Percentiles rank a stretch among this genome's conserved stretches.
These are phyloP conservation scores for Kodamaea leandrae DNA, from an alignment of 805 yeast species.

Conservation along the genomic window DNA sequence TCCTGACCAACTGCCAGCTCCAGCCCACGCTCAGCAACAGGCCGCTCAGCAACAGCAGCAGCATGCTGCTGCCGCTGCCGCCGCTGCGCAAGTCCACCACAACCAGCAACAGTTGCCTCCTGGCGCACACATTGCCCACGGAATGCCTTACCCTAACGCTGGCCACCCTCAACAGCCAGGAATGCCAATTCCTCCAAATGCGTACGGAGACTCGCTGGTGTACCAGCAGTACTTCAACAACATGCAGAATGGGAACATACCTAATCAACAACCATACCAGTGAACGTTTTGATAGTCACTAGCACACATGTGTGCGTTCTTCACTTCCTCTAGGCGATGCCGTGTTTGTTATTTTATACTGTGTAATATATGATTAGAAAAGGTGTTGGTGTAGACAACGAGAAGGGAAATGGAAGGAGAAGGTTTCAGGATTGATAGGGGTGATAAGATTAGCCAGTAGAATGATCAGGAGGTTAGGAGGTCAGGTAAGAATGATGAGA, in stretches of 20 bases:
- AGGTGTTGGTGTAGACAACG: neutral
- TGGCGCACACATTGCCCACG: conserved; percentile 41
- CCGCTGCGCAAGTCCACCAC: conserved; percentile 32
- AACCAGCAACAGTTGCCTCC: conserved; percentile 36
- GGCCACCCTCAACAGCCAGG: conserved; percentile 36
- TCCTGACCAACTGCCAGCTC: conserved; percentile 41
- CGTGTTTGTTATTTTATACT: conserved; percentile 7
- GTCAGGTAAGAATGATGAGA: too few species aligned
- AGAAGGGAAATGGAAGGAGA: too few species aligned
- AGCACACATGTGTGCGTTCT: conserved; percentile 4
- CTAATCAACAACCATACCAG: conserved; percentile 56
- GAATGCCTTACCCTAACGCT: conserved; percentile 44
- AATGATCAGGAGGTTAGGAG: too few species aligned
- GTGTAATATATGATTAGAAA: conserved; percentile 11
- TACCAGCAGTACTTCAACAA: conserved; percentile 64
- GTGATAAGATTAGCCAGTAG: too few species aligned
- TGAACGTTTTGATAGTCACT: conserved; percentile 18
- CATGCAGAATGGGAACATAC: conserved; percentile 48
- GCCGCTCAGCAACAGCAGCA: conserved; percentile 16
- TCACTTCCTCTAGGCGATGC: conserved; percentile 8
- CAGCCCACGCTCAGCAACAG: conserved; percentile 16
- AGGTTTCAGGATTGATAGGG: too few species aligned
- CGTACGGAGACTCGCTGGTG: conserved; percentile 54
- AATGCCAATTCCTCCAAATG: conserved; percentile 44
- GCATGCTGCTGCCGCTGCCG: conserved; percentile 20